Conservation (phyloP, 148 eudicot species). For the Simmondsia chinensis region DNA sequence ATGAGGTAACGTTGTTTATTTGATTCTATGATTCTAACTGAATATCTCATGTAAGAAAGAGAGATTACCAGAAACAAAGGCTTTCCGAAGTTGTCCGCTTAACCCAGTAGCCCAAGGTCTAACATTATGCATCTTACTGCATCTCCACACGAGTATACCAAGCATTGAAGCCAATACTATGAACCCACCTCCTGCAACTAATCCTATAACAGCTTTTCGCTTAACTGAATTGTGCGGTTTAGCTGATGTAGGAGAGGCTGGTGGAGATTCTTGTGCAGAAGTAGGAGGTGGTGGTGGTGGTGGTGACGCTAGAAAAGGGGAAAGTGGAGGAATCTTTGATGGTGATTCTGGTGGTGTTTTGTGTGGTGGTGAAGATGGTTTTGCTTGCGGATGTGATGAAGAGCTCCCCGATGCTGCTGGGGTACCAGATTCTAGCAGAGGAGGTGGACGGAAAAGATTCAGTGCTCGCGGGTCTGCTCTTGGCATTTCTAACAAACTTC, state of each 20-base stretch:
- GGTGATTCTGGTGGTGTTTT: constrained; percentile 10
- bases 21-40: background rate
- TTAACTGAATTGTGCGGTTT: background rate
- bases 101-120: constrained; percentile 59
- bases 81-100: constrained; percentile 68
- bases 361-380: constrained; percentile 1
- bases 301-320: background rate
- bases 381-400: constrained; percentile 2
- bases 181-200: constrained; percentile 26
- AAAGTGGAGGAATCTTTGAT: constrained; percentile 3
- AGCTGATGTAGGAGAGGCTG: background rate
- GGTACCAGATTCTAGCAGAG: too few relatives aligned
- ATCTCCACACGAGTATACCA: constrained; percentile 24
- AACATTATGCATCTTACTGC: constrained; percentile 27
- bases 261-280: constrained; percentile 3
- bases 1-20: background rate
- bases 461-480: too few relatives aligned
- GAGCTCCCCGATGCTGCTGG: too few relatives aligned
- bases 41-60: background rate
- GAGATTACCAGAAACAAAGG: constrained; percentile 58
- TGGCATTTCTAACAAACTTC: too few relatives aligned
- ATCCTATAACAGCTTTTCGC: constrained; percentile 11
- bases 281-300: constrained; percentile 11
- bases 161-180: constrained; percentile 14
- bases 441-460: too few relatives aligned